These are phyloP conservation scores for Cladosporium sphaerospermum DNA, from an alignment of 2,329 filamentous ascomycete genomes.

Conservation along the genomic window DNA sequence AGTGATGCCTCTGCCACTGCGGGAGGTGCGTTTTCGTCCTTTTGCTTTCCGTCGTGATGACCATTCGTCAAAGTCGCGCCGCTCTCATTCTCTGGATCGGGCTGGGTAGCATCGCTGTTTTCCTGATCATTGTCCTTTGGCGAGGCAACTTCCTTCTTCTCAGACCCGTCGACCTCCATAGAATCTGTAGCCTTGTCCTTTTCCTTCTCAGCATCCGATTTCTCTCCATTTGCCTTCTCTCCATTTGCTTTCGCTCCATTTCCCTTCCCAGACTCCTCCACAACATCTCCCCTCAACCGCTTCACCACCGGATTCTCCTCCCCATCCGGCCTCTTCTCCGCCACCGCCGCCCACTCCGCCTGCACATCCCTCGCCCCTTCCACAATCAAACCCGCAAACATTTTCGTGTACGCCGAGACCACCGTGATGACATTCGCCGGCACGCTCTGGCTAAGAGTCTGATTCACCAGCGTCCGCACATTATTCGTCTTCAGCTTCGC, in stretches of 20 bases:
- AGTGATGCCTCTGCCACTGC: slow-evolving; percentile 5
- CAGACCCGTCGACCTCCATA: slow-evolving; percentile 3
- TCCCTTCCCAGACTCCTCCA: slow-evolving; percentile 14
- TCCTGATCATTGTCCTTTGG: slow-evolving; percentile 36
- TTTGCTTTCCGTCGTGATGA: background rate
- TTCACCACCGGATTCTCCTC: slow-evolving; percentile 39
- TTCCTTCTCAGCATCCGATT: background rate
- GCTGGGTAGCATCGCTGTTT: slow-evolving; percentile 47
- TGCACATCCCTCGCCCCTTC: slow-evolving; percentile 66
- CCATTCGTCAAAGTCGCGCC: background rate
- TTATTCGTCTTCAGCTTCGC: slow-evolving; percentile 63
- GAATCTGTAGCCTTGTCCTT: slow-evolving; percentile 14
- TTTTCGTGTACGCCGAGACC: slow-evolving; percentile 70
- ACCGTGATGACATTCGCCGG: slow-evolving; percentile 66
- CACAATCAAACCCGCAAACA: slow-evolving; percentile 70
- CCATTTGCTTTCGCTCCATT: slow-evolving; percentile 18
- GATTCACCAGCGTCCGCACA: slow-evolving; percentile 70
- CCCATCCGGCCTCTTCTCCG: slow-evolving; percentile 46
- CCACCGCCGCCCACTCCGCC: slow-evolving; percentile 47
- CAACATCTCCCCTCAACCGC: slow-evolving; percentile 18
- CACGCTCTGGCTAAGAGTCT: slow-evolving; percentile 73
- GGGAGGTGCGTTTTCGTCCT: background rate
- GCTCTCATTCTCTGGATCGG: background rate
- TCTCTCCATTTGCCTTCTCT: slow-evolving; percentile 29
- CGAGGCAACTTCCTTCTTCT: slow-evolving; percentile 3